A percentile compares a stretch with the other conserved stretches of the same genome.
phyloP scores from a whole-genome alignment of 352 stramenopile genomes.

The Globisporangium sylvaticum region DNA sequence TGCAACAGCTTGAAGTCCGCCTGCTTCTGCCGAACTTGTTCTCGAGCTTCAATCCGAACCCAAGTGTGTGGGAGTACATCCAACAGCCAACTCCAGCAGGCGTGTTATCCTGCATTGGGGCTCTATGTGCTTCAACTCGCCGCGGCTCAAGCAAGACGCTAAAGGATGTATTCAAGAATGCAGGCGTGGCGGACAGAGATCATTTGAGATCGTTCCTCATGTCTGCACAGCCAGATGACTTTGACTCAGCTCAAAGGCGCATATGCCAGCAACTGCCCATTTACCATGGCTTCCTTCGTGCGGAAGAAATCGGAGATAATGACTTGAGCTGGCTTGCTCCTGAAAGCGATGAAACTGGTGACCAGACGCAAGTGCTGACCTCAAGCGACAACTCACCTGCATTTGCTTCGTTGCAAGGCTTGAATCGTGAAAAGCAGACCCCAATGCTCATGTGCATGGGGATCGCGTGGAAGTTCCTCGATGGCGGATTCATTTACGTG shows the following conservation, averaged over 20 bases:
- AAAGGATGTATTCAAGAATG: slow-evolving; percentile 20
- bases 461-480: slow-evolving; percentile 40
- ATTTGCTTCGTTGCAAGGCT: slow-evolving; percentile 29
- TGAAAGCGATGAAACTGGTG: slow-evolving; percentile 11
- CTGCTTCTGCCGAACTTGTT: slow-evolving; percentile 58
- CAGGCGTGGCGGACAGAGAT: slow-evolving; percentile 28
- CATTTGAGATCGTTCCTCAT: slow-evolving; percentile 45
- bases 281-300: slow-evolving; percentile 33
- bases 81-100: slow-evolving; percentile 60
- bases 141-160: slow-evolving; percentile 2
- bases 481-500: slow-evolving; percentile 47
- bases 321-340: slow-evolving; percentile 23
- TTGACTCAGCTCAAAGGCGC: slow-evolving; percentile 26
- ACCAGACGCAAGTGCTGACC: background rate
- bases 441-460: slow-evolving; percentile 34
- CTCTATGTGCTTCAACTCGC: slow-evolving; percentile 2
- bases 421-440: slow-evolving; percentile 14
- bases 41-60: slow-evolving; percentile 40
- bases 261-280: slow-evolving; percentile 47
- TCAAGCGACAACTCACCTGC: slow-evolving; percentile 17
- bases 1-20: slow-evolving; percentile 46
- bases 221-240: slow-evolving; percentile 31
- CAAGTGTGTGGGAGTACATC: slow-evolving; percentile 68
- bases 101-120: slow-evolving; percentile 42
- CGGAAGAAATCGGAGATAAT: slow-evolving; percentile 10